phyloP scores from a whole-genome alignment of 2,329 filamentous ascomycete species.

The Ascochyta pisi region DNA sequence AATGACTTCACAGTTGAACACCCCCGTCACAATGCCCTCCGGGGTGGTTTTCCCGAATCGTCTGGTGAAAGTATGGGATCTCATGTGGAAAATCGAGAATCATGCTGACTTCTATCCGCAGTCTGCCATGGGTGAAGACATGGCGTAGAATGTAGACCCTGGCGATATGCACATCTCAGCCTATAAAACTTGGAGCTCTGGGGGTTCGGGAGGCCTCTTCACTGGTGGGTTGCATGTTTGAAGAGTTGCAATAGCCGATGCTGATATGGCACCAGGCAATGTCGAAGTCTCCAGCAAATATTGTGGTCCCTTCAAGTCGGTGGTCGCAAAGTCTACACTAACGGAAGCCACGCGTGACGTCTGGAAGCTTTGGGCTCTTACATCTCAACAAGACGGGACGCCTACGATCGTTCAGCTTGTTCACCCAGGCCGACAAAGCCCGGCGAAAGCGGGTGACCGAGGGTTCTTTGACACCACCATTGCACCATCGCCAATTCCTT shows the following conservation, averaged over 20 bases:
- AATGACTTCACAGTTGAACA: conserved; percentile 1
- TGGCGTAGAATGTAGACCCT: conserved; percentile 27
- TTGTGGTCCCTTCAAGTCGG: conserved; percentile 46
- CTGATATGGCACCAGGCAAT: conserved; percentile 54
- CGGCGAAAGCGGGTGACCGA: conserved; percentile 51
- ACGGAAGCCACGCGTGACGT: conserved; percentile 50
- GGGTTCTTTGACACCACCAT: conserved; percentile 42
- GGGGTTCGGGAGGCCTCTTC: conserved; percentile 55
- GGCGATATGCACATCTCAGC: conserved; percentile 54
- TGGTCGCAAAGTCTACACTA: conserved; percentile 12
- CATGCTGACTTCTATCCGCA: conserved; percentile 19
- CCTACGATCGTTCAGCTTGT: conserved; percentile 63
- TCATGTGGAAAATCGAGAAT: too few species aligned
- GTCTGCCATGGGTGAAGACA: conserved; percentile 38
- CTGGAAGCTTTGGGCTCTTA: conserved; percentile 25
- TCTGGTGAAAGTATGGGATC: conserved; percentile 47
- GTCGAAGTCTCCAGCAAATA: conserved; percentile 67
- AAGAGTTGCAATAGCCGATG: too few species aligned
- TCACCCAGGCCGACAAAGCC: conserved; percentile 66
- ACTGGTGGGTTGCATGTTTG: conserved; percentile 43
- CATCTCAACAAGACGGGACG: conserved; percentile 52
- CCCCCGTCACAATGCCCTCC: conserved; percentile 24
- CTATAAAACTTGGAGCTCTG: conserved; percentile 59
- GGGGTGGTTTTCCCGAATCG: conserved; percentile 46
- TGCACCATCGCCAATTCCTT: conserved; percentile 54